A percentile compares a stretch with the other conserved stretches of the same genome.
Conservation (phyloP, 495 filamentous ascomycete species). For the Pseudevernia furfuracea region DNA sequence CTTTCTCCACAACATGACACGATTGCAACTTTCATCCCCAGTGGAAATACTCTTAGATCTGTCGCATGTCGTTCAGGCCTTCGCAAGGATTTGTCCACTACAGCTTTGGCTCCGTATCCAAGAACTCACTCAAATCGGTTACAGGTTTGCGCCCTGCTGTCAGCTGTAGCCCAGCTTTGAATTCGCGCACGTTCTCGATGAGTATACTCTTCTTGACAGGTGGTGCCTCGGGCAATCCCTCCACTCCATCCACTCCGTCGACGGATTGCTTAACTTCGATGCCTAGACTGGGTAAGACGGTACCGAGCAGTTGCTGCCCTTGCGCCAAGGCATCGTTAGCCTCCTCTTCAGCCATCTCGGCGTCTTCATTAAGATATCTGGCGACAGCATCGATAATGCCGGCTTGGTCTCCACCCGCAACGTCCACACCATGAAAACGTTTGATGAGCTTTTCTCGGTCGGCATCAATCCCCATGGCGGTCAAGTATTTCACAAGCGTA, state of each 20-base stretch:
- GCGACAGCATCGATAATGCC: slow-evolving; percentile 40
- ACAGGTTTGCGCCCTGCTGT: slow-evolving; percentile 63
- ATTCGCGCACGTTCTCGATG: slow-evolving; percentile 68
- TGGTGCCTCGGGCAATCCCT: slow-evolving; percentile 22
- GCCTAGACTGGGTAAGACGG: slow-evolving; percentile 30
- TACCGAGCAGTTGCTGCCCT: slow-evolving; percentile 37
- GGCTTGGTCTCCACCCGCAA: slow-evolving; percentile 36
- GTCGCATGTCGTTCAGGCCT: not conserved
- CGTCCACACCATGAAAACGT: slow-evolving; percentile 42
- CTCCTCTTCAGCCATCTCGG: slow-evolving; percentile 38
- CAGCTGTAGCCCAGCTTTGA: slow-evolving; percentile 62
- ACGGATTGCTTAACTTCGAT: slow-evolving; percentile 31
- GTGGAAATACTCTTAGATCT: not conserved
- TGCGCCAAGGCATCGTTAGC: slow-evolving; percentile 39
- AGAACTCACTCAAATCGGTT: slow-evolving; percentile 70
- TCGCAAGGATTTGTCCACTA: slow-evolving; percentile 25
- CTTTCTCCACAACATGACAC: not conserved
- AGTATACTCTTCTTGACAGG: slow-evolving; percentile 35
- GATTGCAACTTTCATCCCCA: not conserved
- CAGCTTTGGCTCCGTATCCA: slow-evolving; percentile 72
- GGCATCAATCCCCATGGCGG: slow-evolving; percentile 40
- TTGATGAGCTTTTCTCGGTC: slow-evolving; percentile 39
- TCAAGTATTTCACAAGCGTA: slow-evolving; percentile 44
- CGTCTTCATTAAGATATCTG: slow-evolving; percentile 44
- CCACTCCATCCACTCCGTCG: slow-evolving; percentile 25